Percentiles rank a stretch among this genome's conserved stretches.
phyloP scores from a whole-genome alignment of 441 rosid species.

The Aquilaria agallochum region DNA sequence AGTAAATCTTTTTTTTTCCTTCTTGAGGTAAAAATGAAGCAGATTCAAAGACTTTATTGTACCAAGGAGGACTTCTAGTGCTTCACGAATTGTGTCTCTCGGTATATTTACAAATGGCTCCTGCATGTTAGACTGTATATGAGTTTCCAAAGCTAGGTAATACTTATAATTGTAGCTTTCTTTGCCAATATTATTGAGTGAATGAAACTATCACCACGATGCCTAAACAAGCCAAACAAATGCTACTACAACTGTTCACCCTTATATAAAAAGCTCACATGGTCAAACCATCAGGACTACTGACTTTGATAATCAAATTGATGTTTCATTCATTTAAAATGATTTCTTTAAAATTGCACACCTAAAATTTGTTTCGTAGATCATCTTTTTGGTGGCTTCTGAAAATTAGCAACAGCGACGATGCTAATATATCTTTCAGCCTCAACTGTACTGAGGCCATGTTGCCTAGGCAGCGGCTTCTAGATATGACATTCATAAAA shows the following conservation, averaged over 20 bases:
- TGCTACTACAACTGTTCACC: constrained; percentile 6
- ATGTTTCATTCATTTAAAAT: background rate
- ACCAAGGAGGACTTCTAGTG: constrained; percentile 67
- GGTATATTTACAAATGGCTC: constrained; percentile 75
- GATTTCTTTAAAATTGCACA: no score
- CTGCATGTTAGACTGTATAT: constrained; percentile 36
- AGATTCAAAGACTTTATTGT: constrained; percentile 12
- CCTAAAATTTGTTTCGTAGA: no score
- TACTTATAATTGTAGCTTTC: background rate
- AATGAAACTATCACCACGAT: background rate
- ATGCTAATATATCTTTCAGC: no score
- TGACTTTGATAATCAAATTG: background rate
- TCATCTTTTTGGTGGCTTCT: no score
- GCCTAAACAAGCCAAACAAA: background rate
- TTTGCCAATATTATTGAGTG: background rate
- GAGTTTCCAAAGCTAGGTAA: constrained; percentile 3
- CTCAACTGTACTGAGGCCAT: no score
- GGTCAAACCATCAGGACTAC: background rate
- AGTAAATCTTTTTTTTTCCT: background rate
- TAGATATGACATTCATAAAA: no score
- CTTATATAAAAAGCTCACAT: background rate
- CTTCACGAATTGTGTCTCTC: constrained; percentile 59
- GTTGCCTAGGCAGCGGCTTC: no score
- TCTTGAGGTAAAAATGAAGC: constrained; percentile 6
- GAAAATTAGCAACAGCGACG: no score